Percentiles rank a stretch among this genome's conserved stretches.
Conservation (phyloP, 2,329 filamentous ascomycete genomes). For the Thyridium curvatum region DNA sequence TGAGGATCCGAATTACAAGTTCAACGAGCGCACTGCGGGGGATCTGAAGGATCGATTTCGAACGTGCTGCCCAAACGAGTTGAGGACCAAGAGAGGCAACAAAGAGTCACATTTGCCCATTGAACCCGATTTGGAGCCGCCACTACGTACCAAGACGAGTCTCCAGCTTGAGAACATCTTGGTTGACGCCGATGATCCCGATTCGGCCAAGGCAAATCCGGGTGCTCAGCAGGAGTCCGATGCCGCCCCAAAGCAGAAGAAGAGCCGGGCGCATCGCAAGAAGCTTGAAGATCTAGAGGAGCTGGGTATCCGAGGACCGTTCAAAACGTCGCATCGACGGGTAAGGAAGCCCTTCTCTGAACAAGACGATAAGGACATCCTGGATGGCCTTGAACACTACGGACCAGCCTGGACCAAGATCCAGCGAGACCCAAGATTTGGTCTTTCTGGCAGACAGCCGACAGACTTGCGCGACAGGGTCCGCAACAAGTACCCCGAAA, state of each 20-base stretch:
- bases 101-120: slow-evolving; percentile 11
- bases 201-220: slow-evolving; percentile 9
- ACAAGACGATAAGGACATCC: slow-evolving; percentile 56
- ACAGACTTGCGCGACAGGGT: slow-evolving; percentile 59
- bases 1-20: slow-evolving; percentile 53
- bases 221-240: slow-evolving; percentile 8
- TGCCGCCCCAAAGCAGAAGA: slow-evolving; percentile 19
- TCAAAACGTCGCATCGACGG: slow-evolving; percentile 55
- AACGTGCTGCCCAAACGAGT: slow-evolving; percentile 58
- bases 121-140: slow-evolving; percentile 15
- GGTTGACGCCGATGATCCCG: slow-evolving; percentile 35
- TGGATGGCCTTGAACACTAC: slow-evolving; percentile 52
- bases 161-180: slow-evolving; percentile 50
- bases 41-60: slow-evolving; percentile 62
- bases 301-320: slow-evolving; percentile 55
- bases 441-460: slow-evolving; percentile 52
- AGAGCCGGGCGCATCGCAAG: slow-evolving; percentile 33
- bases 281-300: slow-evolving; percentile 35
- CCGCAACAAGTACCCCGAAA: slow-evolving; percentile 56
- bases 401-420: slow-evolving; percentile 62
- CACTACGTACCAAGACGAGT: slow-evolving; percentile 37
- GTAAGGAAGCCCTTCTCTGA: slow-evolving; percentile 56
- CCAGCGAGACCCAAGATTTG: slow-evolving; percentile 51
- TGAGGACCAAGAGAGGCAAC: slow-evolving; percentile 35
- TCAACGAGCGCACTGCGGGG: slow-evolving; percentile 54